phyloP scores from a whole-genome alignment of 441 rosid genomes.

The Croton laevigatus region DNA sequence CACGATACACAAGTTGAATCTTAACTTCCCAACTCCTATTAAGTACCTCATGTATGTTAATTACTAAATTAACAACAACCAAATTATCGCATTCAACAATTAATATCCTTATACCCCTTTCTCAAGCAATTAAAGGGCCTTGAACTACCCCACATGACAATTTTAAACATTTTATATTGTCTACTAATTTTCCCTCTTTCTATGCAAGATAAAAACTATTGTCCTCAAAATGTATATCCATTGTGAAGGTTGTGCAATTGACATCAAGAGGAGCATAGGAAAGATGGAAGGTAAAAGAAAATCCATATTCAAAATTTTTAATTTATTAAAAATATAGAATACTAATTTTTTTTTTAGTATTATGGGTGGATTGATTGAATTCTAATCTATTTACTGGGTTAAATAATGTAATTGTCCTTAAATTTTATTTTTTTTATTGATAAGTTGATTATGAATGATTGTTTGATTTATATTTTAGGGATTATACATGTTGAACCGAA shows the following conservation, averaged over 20 bases:
- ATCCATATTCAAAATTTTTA: neutral
- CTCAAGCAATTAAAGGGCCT: too few relatives aligned
- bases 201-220: slow-evolving; percentile 24
- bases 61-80: too few relatives aligned
- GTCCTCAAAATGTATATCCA: slow-evolving; percentile 55
- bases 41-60: too few relatives aligned
- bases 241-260: slow-evolving; percentile 65
- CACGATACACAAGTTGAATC: too few relatives aligned
- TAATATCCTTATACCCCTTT: too few relatives aligned
- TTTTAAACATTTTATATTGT: neutral
- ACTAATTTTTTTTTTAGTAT: neutral
- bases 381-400: too few relatives aligned
- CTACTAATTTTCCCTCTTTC: neutral
- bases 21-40: too few relatives aligned
- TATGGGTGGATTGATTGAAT: neutral
- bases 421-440: too few relatives aligned
- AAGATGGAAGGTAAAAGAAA: slow-evolving; percentile 46
- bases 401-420: too few relatives aligned
- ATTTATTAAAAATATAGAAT: neutral
- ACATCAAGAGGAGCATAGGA: slow-evolving; percentile 38
- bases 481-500: slow-evolving; percentile 42
- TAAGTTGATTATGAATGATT: too few relatives aligned
- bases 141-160: too few relatives aligned
- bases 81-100: too few relatives aligned
- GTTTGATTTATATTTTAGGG: slow-evolving; percentile 26